Evolutionary conservation across 495 filamentous ascomycete genomes (phyloP).

Genomic region (Clohesyomyces aquaticus): DNA sequence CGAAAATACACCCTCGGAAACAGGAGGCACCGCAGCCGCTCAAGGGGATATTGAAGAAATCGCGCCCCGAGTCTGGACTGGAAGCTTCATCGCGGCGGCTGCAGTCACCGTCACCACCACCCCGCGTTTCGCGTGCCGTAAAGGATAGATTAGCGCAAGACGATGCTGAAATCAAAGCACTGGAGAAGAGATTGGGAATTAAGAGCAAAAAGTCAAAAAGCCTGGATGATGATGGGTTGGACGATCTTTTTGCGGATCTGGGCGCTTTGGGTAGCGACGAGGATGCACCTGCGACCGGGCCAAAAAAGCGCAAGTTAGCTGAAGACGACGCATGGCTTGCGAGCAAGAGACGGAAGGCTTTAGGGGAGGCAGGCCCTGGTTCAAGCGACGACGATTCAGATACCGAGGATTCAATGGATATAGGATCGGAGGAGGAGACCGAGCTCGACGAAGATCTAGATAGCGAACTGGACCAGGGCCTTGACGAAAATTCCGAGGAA

Average conservation of each 20-base stretch:
- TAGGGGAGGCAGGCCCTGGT: slow-evolving; percentile 56
- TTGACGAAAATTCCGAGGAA: slow-evolving; percentile 49
- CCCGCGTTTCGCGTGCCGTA: slow-evolving; percentile 59
- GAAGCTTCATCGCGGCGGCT: slow-evolving; percentile 40
- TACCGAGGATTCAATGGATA: slow-evolving; percentile 7
- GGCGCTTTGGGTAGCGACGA: slow-evolving; percentile 64
- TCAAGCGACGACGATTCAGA: slow-evolving; percentile 39
- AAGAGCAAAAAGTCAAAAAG: slow-evolving; percentile 76
- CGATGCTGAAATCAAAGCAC: slow-evolving; percentile 81
- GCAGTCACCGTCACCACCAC: slow-evolving; percentile 38
- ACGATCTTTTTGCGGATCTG: slow-evolving; percentile 74
- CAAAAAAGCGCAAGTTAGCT: slow-evolving; percentile 59
- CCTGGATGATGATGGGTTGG: slow-evolving; percentile 84
- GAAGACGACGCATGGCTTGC: slow-evolving; percentile 59
- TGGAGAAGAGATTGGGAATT: slow-evolving; percentile 88
- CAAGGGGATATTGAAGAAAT: slow-evolving; percentile 55
- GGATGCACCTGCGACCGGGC: slow-evolving; percentile 44
- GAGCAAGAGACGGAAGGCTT: slow-evolving; percentile 69
- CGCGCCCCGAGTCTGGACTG: slow-evolving; percentile 6
- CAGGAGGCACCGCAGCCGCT: slow-evolving; percentile 37
- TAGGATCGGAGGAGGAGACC: slow-evolving; percentile 21
- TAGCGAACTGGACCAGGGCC: too few species aligned
- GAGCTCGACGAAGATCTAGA: too few species aligned
- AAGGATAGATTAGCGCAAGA: slow-evolving; percentile 71
- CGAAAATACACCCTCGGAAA: slow-evolving; percentile 14